Evolutionary conservation across 768 basidiomycete genomes (phyloP).

Genomic region (Tylopilus intermedius): DNA sequence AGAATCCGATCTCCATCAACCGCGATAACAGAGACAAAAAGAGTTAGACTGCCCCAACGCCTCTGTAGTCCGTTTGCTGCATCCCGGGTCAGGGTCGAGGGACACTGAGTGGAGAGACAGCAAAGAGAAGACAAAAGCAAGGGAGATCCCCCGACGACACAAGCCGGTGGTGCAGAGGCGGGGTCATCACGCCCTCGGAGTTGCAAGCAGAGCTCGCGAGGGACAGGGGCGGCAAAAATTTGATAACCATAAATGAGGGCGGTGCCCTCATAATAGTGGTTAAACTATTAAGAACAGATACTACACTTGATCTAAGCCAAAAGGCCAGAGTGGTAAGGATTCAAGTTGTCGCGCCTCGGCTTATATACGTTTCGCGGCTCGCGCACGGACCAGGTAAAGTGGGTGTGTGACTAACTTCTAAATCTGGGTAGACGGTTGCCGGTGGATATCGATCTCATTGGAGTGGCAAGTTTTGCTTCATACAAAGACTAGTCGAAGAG

Average conservation of each 20-base stretch:
- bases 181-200: slow-evolving; percentile 37
- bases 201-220: slow-evolving; percentile 39
- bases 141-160: slow-evolving; percentile 56
- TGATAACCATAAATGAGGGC: slow-evolving; percentile 55
- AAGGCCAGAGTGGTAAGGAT: slow-evolving; percentile 40
- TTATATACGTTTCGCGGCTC: slow-evolving; percentile 7
- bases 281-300: slow-evolving; percentile 66
- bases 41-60: no score
- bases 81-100: not conserved
- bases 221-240: slow-evolving; percentile 30
- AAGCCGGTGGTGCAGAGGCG: slow-evolving; percentile 42
- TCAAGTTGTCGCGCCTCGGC: fast-evolving
- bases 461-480: not conserved
- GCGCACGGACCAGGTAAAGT: slow-evolving; percentile 19
- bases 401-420: not conserved
- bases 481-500: not conserved
- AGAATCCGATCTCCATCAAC: no score
- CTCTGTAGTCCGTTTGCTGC: slow-evolving; percentile 12
- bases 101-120: not conserved
- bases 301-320: slow-evolving; percentile 75
- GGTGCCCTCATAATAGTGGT: slow-evolving; percentile 54
- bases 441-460: no score
- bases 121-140: slow-evolving; percentile 16
- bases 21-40: no score
- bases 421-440: not conserved